phyloP scores from a whole-genome alignment of 129 eudicot species.

The Flaveria bidentis region DNA sequence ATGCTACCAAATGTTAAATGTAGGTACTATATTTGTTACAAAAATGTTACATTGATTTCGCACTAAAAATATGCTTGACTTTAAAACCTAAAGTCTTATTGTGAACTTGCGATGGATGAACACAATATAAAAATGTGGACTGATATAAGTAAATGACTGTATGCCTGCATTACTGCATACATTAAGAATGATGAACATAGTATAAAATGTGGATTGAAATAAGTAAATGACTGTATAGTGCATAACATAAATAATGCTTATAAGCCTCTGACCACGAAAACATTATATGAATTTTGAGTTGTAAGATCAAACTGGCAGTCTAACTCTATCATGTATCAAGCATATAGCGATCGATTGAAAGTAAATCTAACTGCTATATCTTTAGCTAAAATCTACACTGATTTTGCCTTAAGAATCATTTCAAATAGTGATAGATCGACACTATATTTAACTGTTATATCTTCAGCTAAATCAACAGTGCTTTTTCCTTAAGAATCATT shows the following conservation, averaged over 20 bases:
- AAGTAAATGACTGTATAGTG: background rate
- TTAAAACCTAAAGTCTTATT: background rate
- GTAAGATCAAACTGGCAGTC: background rate
- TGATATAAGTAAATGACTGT: background rate
- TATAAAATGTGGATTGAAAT: background rate
- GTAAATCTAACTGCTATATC: too few species aligned
- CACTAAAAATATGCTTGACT: background rate
- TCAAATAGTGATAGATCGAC: background rate
- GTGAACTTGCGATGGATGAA: background rate
- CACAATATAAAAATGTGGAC: background rate
- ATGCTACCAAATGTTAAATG: slow-evolving; percentile 11
- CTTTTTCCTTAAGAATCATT: too few species aligned
- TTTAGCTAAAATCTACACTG: background rate
- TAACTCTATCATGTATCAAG: background rate
- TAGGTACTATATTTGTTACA: background rate
- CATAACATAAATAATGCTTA: too few species aligned
- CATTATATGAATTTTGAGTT: background rate
- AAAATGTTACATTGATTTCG: background rate
- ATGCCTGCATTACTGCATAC: too few species aligned
- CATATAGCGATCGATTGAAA: background rate
- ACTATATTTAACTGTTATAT: too few species aligned
- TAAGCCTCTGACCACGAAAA: background rate
- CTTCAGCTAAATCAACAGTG: too few species aligned
- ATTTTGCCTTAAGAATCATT: background rate
- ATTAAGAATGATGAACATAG: too few species aligned